Evolutionary conservation across 192 early-diverging fungal genomes (phyloP).

Genomic region (Entophlyctis luteolus): DNA sequence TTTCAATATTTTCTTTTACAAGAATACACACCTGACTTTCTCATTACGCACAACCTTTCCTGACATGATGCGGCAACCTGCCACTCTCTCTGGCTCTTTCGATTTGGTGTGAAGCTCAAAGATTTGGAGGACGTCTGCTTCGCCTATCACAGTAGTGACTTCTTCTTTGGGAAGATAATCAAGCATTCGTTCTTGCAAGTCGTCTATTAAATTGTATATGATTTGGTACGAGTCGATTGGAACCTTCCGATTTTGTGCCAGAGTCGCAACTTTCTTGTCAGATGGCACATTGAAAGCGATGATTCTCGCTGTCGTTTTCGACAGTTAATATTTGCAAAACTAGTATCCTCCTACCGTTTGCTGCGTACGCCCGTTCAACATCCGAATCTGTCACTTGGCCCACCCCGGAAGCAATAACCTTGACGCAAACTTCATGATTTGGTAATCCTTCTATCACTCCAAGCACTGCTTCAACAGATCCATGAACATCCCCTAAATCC

Average conservation of each 20-base stretch:
- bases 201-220: constrained; percentile 92
- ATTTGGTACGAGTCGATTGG: constrained; percentile 68
- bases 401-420: constrained; percentile 75
- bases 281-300: constrained; percentile 87
- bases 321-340: background rate
- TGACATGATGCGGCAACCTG: constrained; percentile 78
- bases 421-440: constrained; percentile 67
- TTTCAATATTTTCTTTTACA: background rate
- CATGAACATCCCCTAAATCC: constrained; percentile 79
- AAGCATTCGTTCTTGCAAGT: constrained; percentile 72
- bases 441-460: constrained; percentile 75
- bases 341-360: constrained; percentile 21
- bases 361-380: constrained; percentile 54
- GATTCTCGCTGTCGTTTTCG: constrained; percentile 50
- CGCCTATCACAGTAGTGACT: constrained; percentile 75
- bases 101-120: constrained; percentile 81
- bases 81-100: constrained; percentile 65
- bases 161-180: constrained; percentile 75
- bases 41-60: constrained; percentile 61
- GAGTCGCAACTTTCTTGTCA: constrained; percentile 64
- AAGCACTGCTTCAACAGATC: constrained; percentile 82
- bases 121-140: constrained; percentile 80
- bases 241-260: constrained; percentile 59
- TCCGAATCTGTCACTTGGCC: constrained; percentile 85
- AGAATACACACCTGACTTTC: constrained; percentile 51